Percentiles rank a stretch among this genome's conserved stretches.
Evolutionary conservation across 495 filamentous ascomycete species (phyloP).

Genomic region (Penicillium longicatenatum): DNA sequence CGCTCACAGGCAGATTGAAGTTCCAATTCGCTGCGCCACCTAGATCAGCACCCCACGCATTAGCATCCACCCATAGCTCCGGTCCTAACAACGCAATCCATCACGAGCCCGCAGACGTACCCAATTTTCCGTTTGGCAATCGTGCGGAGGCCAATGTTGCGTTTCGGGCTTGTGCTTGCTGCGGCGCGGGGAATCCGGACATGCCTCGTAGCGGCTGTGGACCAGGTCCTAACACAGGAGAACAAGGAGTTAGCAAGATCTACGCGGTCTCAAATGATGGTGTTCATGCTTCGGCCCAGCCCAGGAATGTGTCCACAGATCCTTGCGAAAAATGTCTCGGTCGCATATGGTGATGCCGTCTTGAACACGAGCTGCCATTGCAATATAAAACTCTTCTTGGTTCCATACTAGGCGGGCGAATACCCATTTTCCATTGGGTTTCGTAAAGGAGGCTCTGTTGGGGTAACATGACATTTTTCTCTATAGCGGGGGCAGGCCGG

Average conservation of each 20-base stretch:
- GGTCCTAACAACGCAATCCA: not conserved
- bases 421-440: not conserved
- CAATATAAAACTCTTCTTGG: constrained; percentile 11
- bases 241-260: constrained; percentile 33
- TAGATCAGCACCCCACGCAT: constrained; percentile 39
- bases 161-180: constrained; percentile 62
- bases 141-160: constrained; percentile 60
- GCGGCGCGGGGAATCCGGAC: constrained; percentile 69
- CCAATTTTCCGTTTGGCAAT: constrained; percentile 75
- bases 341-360: constrained; percentile 30
- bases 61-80: constrained; percentile 24
- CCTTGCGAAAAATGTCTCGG: constrained; percentile 28
- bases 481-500: constrained; percentile 12
- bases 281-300: constrained; percentile 20
- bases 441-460: not conserved
- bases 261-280: constrained; percentile 9
- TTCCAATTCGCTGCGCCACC: constrained; percentile 73
- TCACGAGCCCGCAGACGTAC: constrained; percentile 45
- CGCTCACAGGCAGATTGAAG: constrained; percentile 74
- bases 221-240: constrained; percentile 55
- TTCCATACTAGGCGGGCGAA: not conserved
- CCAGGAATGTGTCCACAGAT: constrained; percentile 22
- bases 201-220: constrained; percentile 71
- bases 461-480: constrained; percentile 5
- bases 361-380: constrained; percentile 26